Percentiles rank a stretch among this genome's conserved stretches.
Conservation (phyloP, 371 early-diverging fungal genomes). For the Zopfochytrium polystomum region DNA sequence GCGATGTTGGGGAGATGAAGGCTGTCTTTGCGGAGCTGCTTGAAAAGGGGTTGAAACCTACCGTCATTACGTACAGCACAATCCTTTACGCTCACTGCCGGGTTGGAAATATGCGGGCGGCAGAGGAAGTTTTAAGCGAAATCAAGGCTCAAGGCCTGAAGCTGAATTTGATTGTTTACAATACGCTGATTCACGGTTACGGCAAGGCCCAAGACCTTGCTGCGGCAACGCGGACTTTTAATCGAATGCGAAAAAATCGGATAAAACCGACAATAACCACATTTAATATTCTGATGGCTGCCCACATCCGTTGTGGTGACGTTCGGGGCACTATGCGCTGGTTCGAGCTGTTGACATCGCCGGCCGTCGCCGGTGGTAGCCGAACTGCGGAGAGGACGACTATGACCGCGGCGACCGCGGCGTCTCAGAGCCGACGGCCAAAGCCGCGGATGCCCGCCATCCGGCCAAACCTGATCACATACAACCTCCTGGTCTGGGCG, state of each 20-base stretch:
- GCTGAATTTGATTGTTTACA: conserved; percentile 44
- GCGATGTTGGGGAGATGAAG: conserved; percentile 36
- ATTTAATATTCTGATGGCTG: conserved; percentile 48
- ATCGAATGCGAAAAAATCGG: conserved; percentile 37
- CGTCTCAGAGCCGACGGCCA: not conserved
- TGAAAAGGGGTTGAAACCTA: conserved; percentile 32
- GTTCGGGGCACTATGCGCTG: conserved; percentile 26
- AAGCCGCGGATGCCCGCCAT: not conserved
- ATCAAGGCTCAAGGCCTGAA: conserved; percentile 36
- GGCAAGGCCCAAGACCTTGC: conserved; percentile 40
- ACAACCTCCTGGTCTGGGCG: not conserved
- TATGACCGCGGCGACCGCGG: not conserved
- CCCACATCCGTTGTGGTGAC: conserved; percentile 23
- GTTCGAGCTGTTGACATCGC: conserved; percentile 1
- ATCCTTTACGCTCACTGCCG: conserved; percentile 28
- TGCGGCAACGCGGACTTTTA: conserved; percentile 32
- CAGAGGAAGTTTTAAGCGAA: conserved; percentile 19
- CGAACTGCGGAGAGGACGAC: not conserved
- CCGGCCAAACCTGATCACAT: not conserved
- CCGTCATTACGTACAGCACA: conserved; percentile 14
- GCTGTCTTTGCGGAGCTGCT: conserved; percentile 44
- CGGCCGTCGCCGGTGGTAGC: not conserved
- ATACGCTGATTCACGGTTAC: conserved; percentile 51
- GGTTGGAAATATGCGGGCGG: conserved; percentile 23
- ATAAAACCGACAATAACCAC: conserved; percentile 44